These are phyloP conservation scores for Clavispora carvajalis DNA, from an alignment of 805 yeast species.

Conservation along the genomic window DNA sequence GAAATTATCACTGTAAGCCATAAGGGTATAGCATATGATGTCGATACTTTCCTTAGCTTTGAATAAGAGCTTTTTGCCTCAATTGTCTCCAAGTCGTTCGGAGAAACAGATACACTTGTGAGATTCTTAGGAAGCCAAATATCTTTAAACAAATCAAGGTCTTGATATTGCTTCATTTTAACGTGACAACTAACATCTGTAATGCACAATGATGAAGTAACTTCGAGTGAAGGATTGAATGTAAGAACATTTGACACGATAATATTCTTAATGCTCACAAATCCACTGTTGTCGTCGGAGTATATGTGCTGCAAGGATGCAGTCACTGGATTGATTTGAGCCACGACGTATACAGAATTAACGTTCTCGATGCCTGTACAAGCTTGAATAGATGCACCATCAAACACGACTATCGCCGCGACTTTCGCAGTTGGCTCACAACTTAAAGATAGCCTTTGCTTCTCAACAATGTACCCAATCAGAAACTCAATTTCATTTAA, in stretches of 20 bases:
- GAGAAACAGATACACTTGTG: no score
- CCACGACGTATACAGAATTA: conserved; percentile 8
- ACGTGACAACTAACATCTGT: conserved; percentile 56
- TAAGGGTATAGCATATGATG: conserved; percentile 72
- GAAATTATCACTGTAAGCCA: conserved; percentile 52
- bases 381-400: conserved; percentile 56
- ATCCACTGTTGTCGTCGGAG: conserved; percentile 84
- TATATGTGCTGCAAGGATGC: conserved; percentile 85
- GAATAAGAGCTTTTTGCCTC: conserved; percentile 7
- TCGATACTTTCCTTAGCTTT: conserved; percentile 52
- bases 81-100: neutral
- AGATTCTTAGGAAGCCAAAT: conserved; percentile 59
- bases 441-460: conserved; percentile 71
- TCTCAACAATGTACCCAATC: conserved; percentile 58
- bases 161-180: conserved; percentile 82
- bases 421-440: conserved; percentile 95
- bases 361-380: conserved; percentile 35
- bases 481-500: conserved; percentile 56
- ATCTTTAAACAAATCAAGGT: conserved; percentile 73
- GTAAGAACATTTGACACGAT: conserved; percentile 46
- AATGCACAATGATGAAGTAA: conserved; percentile 48
- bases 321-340: conserved; percentile 49
- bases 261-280: conserved; percentile 43
- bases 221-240: conserved; percentile 34
- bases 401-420: conserved; percentile 74